Conservation (phyloP, 208 protist species). For the Trypanosoma congolense region DNA sequence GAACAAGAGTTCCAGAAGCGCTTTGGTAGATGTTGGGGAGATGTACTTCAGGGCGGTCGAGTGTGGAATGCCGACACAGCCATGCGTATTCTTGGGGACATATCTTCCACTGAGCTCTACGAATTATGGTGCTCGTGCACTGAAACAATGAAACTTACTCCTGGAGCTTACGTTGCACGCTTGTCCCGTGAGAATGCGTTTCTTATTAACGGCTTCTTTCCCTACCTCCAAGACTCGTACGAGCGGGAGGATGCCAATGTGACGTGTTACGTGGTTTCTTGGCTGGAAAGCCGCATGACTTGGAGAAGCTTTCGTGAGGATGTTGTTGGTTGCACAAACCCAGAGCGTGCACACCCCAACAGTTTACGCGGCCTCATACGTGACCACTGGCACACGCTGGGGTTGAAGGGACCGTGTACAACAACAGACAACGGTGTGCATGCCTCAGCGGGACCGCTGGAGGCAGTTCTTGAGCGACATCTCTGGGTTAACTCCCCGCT, state of each 20-base stretch:
- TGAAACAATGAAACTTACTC: conserved; percentile 28
- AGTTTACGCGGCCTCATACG: conserved; percentile 52
- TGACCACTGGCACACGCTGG: conserved; percentile 45
- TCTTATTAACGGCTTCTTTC: conserved; percentile 84
- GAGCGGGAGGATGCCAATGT: conserved; percentile 28
- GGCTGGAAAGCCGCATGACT: conserved; percentile 34
- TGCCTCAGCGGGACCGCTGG: conserved; percentile 48
- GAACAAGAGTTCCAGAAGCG: conserved; percentile 30
- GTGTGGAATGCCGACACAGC: conserved; percentile 72
- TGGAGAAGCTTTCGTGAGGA: conserved; percentile 48
- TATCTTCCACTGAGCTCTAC: conserved; percentile 30
- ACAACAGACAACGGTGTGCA: conserved; percentile 66
- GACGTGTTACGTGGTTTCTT: conserved; percentile 64
- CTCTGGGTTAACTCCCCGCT: conserved; percentile 42
- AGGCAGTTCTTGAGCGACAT: conserved; percentile 57
- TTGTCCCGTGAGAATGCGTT: conserved; percentile 28
- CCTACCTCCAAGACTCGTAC: conserved; percentile 42
- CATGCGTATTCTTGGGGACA: conserved; percentile 33
- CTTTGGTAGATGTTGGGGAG: conserved; percentile 52
- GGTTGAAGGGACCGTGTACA: conserved; percentile 39
- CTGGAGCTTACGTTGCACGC: conserved; percentile 48
- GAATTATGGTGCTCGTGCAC: conserved; percentile 29
- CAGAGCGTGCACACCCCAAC: conserved; percentile 22
- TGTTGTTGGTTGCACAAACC: conserved; percentile 58
- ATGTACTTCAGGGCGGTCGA: conserved; percentile 35